Evolutionary conservation across 2,329 filamentous ascomycete species (phyloP), one percentile per base, ranked within the genome.

Genomic region (Penicillium freii): DNA sequence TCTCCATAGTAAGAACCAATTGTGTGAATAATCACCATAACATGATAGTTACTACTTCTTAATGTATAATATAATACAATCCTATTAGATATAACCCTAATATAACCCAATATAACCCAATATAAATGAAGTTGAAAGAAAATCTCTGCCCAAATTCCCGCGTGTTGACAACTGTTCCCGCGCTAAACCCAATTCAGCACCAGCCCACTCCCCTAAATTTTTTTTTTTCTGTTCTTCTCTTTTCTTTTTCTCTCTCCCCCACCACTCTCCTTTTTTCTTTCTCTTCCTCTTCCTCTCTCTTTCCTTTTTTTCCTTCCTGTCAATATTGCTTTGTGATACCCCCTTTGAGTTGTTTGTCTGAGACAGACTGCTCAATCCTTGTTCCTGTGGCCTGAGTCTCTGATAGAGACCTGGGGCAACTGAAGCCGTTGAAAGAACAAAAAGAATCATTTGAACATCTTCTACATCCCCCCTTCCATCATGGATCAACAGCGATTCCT

Each of bases 401-500:
- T 51, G 36, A 39, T n/a, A 39, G 53, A 59, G 56, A 57, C 58
- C 61, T 54, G 50, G 57, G 57, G 60, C 42, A 54, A 33, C 44
- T 54, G 44, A 40, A 44, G 25, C 17, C 1, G 17, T 51, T 33
- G 9, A 27, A 45, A 15, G 36, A 54, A 60, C n/a, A 48, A 45
- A 47, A 56, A 53, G 40, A 54, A 54, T 21, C 25, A 23, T 38
- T 57, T 55, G 54, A 60, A 43, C 46, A 38, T 34, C 46, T 39
- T 56, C 39, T 43, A 61, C 39, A 44, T 48, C 29, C n/a, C 31
- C 19, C 15, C 10, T 49, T 57, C 55, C 69, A 75, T 60, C 71
- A 92, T 92, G 89, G 87, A 92, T 76, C 84, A 90, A 75, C 87
- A 91, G 76, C 86, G 89, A 79, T 92, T 97, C 74, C 84, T 94